A percentile compares a stretch with the other conserved stretches of the same genome.
Evolutionary conservation across 805 yeast species (phyloP).

Genomic region (Lachancea cidri): DNA sequence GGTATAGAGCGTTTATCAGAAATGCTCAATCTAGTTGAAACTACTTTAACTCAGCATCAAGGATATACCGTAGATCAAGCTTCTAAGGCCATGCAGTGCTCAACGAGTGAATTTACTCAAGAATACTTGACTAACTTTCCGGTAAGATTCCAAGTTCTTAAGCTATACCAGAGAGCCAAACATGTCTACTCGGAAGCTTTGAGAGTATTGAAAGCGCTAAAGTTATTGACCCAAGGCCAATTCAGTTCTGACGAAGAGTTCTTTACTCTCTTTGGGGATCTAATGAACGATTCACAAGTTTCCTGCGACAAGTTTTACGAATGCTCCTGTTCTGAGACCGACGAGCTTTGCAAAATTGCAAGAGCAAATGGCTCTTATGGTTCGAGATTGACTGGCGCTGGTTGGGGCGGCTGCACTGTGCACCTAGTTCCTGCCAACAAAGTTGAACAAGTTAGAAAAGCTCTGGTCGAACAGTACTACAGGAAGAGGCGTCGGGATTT

Average conservation of each 20-base stretch:
- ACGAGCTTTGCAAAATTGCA: conserved; percentile 51
- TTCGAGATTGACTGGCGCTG: conserved; percentile 74
- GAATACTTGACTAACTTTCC: conserved; percentile 49
- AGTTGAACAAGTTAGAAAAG: conserved; percentile 37
- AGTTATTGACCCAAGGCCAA: conserved; percentile 31
- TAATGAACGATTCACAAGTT: conserved; percentile 56
- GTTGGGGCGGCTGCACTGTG: conserved; percentile 73
- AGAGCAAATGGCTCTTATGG: conserved; percentile 53
- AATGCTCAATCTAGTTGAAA: conserved; percentile 43
- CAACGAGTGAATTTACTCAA: conserved; percentile 39
- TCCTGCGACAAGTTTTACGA: conserved; percentile 46
- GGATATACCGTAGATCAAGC: conserved; percentile 51
- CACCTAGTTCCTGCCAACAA: conserved; percentile 42
- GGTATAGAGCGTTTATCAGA: conserved; percentile 38
- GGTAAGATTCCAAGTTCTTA: conserved; percentile 51
- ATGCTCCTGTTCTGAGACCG: conserved; percentile 53
- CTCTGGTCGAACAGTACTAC: conserved; percentile 50
- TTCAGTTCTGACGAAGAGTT: conserved; percentile 30
- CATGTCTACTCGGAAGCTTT: conserved; percentile 61
- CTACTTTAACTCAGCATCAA: conserved; percentile 35
- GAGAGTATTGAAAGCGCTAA: conserved; percentile 49
- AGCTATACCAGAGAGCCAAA: conserved; percentile 51
- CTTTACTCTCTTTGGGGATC: conserved; percentile 42
- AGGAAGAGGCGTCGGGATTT: conserved; percentile 43
- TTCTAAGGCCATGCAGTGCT: conserved; percentile 38